These are phyloP conservation scores for Aureobasidium leucospermi DNA, from an alignment of 2,329 filamentous ascomycete species.

Conservation along the genomic window DNA sequence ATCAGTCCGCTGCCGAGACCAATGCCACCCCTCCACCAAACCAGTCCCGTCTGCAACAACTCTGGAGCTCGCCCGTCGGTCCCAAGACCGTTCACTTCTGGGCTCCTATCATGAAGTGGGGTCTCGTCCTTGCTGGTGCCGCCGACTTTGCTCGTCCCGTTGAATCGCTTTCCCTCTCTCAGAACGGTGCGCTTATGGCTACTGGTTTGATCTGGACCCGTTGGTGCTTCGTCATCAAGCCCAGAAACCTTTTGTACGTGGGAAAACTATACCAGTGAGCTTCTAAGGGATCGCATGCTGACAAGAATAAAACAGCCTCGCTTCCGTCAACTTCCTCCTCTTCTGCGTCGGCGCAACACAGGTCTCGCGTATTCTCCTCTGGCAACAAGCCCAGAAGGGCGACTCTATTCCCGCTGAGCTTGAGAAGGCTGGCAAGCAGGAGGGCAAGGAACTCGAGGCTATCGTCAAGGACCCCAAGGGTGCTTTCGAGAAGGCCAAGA, in stretches of 20 bases:
- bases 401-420: conserved; percentile 31
- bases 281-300: not conserved
- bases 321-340: conserved; percentile 97
- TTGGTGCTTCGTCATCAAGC: conserved; percentile 97
- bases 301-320: conserved; percentile 52
- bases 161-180: conserved; percentile 84
- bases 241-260: conserved; percentile 76
- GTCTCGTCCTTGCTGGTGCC: conserved; percentile 82
- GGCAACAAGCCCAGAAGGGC: conserved; percentile 55
- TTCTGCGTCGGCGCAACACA: conserved; percentile 80
- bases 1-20: conserved; percentile 53
- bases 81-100: conserved; percentile 92
- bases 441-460: conserved; percentile 25
- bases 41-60: conserved; percentile 58
- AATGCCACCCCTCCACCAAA: conserved; percentile 23
- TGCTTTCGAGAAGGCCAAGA: conserved; percentile 32
- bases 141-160: conserved; percentile 87
- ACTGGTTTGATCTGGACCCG: conserved; percentile 97
- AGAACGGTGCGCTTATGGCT: conserved; percentile 82
- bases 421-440: conserved; percentile 35
- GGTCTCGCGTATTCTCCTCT: conserved; percentile 65
- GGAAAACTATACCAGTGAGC: too few species aligned
- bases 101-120: conserved; percentile 97
- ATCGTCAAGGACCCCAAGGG: conserved; percentile 26
- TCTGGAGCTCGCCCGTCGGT: conserved; percentile 48